These are phyloP conservation scores for Agastache rugosa DNA, from an alignment of 257 asterid genomes.

Conservation along the genomic window DNA sequence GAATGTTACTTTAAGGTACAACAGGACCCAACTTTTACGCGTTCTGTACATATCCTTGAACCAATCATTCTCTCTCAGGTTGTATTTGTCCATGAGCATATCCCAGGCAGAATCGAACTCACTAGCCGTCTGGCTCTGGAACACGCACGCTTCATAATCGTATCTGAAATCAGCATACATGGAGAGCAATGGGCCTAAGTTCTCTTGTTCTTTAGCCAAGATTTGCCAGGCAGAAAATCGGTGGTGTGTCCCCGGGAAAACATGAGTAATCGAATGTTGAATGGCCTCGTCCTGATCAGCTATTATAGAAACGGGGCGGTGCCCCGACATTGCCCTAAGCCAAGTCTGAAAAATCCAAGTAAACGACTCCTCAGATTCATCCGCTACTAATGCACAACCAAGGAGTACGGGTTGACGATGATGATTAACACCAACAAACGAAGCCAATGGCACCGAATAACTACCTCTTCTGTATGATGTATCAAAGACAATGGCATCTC, in stretches of 20 bases:
- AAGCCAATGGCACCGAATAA: constrained; percentile 75
- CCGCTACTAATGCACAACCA: constrained; percentile 90
- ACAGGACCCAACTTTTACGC: constrained; percentile 87
- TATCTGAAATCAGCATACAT: constrained; percentile 76
- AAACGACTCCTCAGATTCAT: constrained; percentile 89
- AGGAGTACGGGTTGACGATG: constrained; percentile 91
- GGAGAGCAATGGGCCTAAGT: constrained; percentile 64
- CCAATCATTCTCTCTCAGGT: constrained; percentile 69
- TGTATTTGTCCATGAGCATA: constrained; percentile 67
- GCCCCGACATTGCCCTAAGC: constrained; percentile 81
- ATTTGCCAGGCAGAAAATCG: constrained; percentile 85
- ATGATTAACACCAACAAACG: constrained; percentile 90
- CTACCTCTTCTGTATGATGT: constrained; percentile 69
- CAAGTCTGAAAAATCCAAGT: constrained; percentile 89
- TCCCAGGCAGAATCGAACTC: constrained; percentile 92
- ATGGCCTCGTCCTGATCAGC: constrained; percentile 81
- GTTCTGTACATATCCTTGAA: constrained; percentile 79
- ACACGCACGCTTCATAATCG: constrained; percentile 80
- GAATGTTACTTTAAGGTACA: constrained; percentile 72
- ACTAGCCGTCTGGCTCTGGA: constrained; percentile 68
- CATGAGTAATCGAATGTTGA: constrained; percentile 68
- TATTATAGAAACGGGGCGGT: constrained; percentile 74
- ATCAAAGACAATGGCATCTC: constrained; percentile 84
- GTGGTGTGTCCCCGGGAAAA: constrained; percentile 83
- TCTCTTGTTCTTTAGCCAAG: constrained; percentile 71